Percentiles rank a stretch among this genome's conserved stretches.
Conservation (phyloP, 2,329 filamentous ascomycete genomes). For the Pyrenochaeta sp. region DNA sequence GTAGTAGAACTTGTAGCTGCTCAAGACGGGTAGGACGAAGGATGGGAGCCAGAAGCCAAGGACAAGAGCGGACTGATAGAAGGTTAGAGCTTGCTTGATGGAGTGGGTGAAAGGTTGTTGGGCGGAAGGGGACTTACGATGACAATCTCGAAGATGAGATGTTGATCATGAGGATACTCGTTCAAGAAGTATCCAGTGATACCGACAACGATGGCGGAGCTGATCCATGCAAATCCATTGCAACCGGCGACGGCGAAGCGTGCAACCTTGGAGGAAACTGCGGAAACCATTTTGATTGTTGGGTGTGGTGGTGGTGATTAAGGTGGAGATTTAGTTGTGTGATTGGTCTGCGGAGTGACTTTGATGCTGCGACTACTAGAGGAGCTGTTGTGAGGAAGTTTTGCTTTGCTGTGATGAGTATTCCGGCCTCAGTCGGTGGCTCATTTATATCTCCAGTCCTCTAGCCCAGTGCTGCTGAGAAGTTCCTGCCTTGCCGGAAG, state of each 20-base stretch:
- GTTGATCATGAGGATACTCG: conserved; percentile 38
- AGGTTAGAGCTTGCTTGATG: background rate
- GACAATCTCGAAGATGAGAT: conserved; percentile 50
- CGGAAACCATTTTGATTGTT: conserved; percentile 16
- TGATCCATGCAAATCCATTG: conserved; percentile 47
- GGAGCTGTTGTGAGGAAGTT: conserved; percentile 8
- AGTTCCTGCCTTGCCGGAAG: background rate
- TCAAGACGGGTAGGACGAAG: conserved; percentile 50
- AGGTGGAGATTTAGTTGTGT: too few species aligned
- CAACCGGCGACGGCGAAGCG: conserved; percentile 9
- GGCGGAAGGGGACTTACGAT: conserved; percentile 47
- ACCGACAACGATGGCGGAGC: conserved; percentile 52
- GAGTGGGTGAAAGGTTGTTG: conserved; percentile 14
- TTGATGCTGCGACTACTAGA: conserved; percentile 12
- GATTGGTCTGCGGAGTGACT: too few species aligned
- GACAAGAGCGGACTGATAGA: conserved; percentile 53
- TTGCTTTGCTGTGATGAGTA: conserved; percentile 2
- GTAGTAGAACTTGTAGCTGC: conserved; percentile 45
- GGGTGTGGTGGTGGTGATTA: too few species aligned
- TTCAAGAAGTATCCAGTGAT: conserved; percentile 51
- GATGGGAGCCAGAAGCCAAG: conserved; percentile 45
- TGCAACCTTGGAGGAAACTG: conserved; percentile 2
- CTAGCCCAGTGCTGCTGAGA: background rate
- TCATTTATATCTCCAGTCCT: background rate
- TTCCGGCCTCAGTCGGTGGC: background rate